Conservation (phyloP, 2,329 filamentous ascomycete genomes). For the Rutstroemia sp. region DNA sequence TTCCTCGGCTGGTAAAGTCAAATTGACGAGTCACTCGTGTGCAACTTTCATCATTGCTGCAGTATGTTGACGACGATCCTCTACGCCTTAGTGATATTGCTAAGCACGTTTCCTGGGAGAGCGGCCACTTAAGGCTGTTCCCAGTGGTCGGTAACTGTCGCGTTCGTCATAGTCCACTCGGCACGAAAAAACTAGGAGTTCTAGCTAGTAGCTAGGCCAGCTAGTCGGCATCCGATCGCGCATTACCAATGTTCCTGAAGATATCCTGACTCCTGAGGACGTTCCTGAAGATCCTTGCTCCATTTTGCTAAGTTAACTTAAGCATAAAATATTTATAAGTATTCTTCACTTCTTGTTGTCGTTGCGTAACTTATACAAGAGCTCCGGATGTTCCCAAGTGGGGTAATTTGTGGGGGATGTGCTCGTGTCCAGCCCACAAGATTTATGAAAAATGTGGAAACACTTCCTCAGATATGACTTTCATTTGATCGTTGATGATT, state of each 20-base stretch:
- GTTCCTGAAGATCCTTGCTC: constrained; percentile 4
- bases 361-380: background rate
- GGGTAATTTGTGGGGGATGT: background rate
- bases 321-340: background rate
- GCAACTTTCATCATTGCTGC: too few relatives aligned
- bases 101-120: too few relatives aligned
- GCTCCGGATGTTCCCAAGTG: background rate
- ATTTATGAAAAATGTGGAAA: background rate
- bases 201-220: too few relatives aligned
- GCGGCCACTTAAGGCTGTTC: too few relatives aligned
- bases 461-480: background rate
- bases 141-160: too few relatives aligned
- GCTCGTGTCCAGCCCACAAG: background rate
- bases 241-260: too few relatives aligned
- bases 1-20: too few relatives aligned
- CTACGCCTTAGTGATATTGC: too few relatives aligned
- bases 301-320: background rate
- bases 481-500: background rate
- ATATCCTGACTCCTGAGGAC: background rate
- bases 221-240: too few relatives aligned
- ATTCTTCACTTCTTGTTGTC: background rate
- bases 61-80: too few relatives aligned
- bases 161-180: too few relatives aligned
- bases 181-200: background rate
- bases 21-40: too few relatives aligned